Base-by-base conservation (phyloP, 2,329 filamentous ascomycete genomes). In the Capronia epimyces region DNA sequence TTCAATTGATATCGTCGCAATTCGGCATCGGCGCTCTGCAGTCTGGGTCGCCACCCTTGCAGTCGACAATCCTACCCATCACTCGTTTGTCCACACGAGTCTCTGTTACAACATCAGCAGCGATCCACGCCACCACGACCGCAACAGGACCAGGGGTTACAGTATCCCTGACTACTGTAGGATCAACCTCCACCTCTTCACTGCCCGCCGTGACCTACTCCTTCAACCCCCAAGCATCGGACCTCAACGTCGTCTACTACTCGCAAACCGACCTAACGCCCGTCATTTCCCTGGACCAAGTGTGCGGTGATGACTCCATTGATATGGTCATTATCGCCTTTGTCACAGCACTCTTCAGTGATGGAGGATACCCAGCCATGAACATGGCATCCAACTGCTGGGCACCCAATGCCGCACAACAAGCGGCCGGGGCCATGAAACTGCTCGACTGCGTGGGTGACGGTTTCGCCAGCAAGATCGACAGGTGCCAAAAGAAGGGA, bases 401-500 rank as follows among this genome's bases (percentile, higher is more conserved):
- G 57, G 58, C 49, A 24, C 55, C 48, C 36, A 56, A 34, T 47
- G 31, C 39, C 10, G 55, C 50, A 31, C 52, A 57, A 57, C 37
- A 49, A 22, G 44, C 53, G 5, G 56, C 52, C n/a, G 60, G 61
- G 15, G 61, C 60, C 15, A 54, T 59, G 4, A 57, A 57, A 12
- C 50, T 64, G 9, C 44, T 63, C 6, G 53, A 56, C 40, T 65
- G 63, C 41, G 55, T 59, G 2, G 43, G 53, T 13, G 56, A 60
- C 16, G 56, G 53, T 18, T 52, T 63, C 40, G 59, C 61, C 3
- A 36, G 43, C 16, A 46, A 61, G 31, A 60, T 65, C 36, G 47
- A 53, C 15, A 16, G 6, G 12, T 74, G 71, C 50, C 69, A 74
- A 53, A 57, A 58, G 6, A 58, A 60, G 22, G 71, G 72, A 25